Conservation (phyloP, 495 filamentous ascomycete species). For the Cenococcum geophilum region DNA sequence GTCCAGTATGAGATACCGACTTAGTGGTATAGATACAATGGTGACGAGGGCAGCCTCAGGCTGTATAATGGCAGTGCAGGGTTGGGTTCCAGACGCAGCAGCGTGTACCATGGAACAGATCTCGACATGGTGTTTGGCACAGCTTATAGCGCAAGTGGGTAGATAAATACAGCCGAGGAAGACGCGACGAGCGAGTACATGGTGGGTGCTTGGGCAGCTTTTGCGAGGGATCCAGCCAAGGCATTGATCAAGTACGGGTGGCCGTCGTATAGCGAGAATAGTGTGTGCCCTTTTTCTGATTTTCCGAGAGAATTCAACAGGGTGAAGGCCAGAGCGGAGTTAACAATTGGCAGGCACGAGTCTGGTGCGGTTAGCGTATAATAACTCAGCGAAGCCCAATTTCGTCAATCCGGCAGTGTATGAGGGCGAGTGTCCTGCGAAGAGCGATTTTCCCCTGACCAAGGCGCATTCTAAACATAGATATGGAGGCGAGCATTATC, state of each 20-base stretch:
- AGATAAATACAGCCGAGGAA: constrained; percentile 12
- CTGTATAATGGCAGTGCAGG: constrained; percentile 13
- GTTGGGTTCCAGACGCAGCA: constrained; percentile 11
- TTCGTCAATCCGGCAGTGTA: too few relatives aligned
- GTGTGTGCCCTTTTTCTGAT: too few relatives aligned
- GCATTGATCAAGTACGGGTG: constrained; percentile 19
- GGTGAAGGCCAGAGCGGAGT: too few relatives aligned
- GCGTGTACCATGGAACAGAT: constrained; percentile 24
- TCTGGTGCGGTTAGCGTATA: too few relatives aligned
- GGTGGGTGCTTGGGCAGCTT: constrained; percentile 23
- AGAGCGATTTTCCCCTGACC: too few relatives aligned
- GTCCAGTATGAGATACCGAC: not conserved
- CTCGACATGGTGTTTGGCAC: constrained; percentile 24
- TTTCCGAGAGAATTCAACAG: too few relatives aligned
- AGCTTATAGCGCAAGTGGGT: constrained; percentile 14
- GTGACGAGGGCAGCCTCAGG: constrained; percentile 24
- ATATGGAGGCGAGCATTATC: too few relatives aligned
- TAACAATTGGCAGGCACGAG: too few relatives aligned
- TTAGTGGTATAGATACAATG: constrained; percentile 18
- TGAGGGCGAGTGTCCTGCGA: too few relatives aligned
- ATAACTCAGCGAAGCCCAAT: too few relatives aligned
- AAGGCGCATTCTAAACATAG: too few relatives aligned
- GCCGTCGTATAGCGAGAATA: too few relatives aligned
- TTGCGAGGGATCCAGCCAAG: constrained; percentile 14
- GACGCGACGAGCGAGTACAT: constrained; percentile 18